Conservation (phyloP, 2,329 filamentous ascomycete genomes). For the Cladophialophora bantiana region DNA sequence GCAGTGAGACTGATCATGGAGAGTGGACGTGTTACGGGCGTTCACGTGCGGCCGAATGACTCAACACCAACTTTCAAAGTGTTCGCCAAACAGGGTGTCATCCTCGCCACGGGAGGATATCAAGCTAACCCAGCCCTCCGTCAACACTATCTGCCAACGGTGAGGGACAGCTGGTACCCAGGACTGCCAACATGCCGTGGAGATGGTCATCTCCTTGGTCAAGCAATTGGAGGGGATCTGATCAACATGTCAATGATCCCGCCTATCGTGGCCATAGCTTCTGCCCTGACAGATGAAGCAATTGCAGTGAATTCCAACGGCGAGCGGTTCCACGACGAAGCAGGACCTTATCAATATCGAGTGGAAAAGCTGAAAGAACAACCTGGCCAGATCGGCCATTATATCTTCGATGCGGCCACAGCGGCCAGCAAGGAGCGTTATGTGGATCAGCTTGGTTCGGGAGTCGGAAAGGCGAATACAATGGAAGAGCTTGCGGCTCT, state of each 20-base stretch:
- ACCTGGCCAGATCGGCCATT: slow-evolving; percentile 8
- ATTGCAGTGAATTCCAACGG: slow-evolving; percentile 18
- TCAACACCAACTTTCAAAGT: slow-evolving; percentile 13
- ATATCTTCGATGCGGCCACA: slow-evolving; percentile 20
- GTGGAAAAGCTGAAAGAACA: slow-evolving; percentile 16
- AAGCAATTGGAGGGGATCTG: slow-evolving; percentile 11
- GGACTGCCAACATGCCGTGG: slow-evolving; percentile 15
- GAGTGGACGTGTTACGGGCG: slow-evolving; percentile 7
- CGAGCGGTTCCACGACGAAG: slow-evolving; percentile 25
- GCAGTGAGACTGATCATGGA: slow-evolving; percentile 18
- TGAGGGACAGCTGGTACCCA: slow-evolving; percentile 11
- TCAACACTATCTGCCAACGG: background rate
- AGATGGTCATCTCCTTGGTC: slow-evolving; percentile 16
- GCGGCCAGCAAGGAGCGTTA: slow-evolving; percentile 5
- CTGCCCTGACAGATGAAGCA: slow-evolving; percentile 18
- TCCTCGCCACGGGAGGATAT: slow-evolving; percentile 75
- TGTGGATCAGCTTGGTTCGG: slow-evolving; percentile 6
- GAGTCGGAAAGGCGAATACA: slow-evolving; percentile 7
- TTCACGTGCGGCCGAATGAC: slow-evolving; percentile 15
- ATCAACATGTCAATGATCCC: slow-evolving; percentile 14
- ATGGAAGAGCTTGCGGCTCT: slow-evolving; percentile 17
- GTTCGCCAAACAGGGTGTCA: slow-evolving; percentile 61
- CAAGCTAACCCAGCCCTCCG: slow-evolving; percentile 66
- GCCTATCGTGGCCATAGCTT: slow-evolving; percentile 13
- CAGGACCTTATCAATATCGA: slow-evolving; percentile 19